These are phyloP conservation scores for Lepidium africanum DNA, from an alignment of 345 rosid species.

Conservation along the genomic window DNA sequence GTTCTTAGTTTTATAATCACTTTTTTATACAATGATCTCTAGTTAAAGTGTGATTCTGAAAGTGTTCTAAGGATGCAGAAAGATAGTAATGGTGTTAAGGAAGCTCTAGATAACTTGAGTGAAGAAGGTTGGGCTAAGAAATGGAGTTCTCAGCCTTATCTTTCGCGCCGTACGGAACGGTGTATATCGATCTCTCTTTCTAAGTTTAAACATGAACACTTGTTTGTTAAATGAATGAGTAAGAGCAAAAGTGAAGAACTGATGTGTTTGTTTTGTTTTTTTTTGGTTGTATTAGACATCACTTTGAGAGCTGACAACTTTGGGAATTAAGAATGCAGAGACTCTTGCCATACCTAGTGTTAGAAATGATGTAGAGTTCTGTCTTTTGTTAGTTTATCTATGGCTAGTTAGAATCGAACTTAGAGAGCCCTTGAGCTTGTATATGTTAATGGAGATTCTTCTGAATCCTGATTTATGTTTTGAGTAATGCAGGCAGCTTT, in stretches of 20 bases:
- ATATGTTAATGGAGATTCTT: not conserved
- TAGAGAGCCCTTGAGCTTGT: not conserved
- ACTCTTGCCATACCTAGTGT: conserved; percentile 91
- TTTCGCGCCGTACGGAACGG: conserved; percentile 96
- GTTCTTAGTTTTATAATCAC: conserved; percentile 24
- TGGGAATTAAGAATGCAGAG: conserved; percentile 85
- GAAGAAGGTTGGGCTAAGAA: conserved; percentile 85
- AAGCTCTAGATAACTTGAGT: conserved; percentile 59
- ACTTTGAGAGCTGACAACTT: conserved; percentile 65
- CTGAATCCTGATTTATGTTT: conserved; percentile 16
- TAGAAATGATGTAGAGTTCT: conserved; percentile 76
- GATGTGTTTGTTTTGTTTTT: too few relatives aligned
- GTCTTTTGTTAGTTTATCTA: not conserved
- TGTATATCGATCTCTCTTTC: conserved; percentile 34
- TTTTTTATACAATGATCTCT: not conserved
- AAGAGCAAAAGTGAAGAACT: not conserved
- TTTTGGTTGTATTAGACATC: conserved; percentile 48
- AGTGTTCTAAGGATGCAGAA: conserved; percentile 52
- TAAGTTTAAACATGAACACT: not conserved
- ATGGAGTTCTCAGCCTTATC: conserved; percentile 94
- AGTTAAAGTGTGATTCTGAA: not conserved
- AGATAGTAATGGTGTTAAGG: conserved; percentile 77
- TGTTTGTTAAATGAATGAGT: too few relatives aligned
- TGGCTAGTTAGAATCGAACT: not conserved
- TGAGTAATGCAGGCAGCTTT: conserved; percentile 84